These are phyloP conservation scores for Avena insularis DNA, from an alignment of 176 grass and related monocot species.

Conservation along the genomic window DNA sequence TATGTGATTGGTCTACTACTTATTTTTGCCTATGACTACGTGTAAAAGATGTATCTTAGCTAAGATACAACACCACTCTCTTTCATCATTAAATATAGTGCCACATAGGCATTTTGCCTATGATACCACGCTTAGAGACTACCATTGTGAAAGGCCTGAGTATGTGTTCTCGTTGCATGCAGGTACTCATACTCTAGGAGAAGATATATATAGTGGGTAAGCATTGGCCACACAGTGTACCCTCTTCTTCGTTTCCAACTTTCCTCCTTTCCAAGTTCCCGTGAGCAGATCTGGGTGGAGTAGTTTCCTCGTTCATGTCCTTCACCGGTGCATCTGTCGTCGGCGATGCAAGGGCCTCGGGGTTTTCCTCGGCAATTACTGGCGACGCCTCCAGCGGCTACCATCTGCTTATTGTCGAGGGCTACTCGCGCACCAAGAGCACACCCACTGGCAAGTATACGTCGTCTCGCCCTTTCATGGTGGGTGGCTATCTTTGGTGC, in stretches of 20 bases:
- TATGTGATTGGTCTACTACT: no score
- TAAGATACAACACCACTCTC: no score
- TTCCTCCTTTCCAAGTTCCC: background rate
- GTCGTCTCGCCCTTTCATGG: background rate
- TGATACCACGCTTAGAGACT: no score
- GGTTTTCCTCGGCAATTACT: background rate
- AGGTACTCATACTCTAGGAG: background rate
- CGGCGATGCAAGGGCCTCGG: background rate
- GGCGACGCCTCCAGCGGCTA: background rate
- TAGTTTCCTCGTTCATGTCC: background rate
- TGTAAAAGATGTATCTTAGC: no score
- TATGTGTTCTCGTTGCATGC: no score
- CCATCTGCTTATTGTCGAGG: background rate
- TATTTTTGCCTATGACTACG: no score
- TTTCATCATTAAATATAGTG: no score
- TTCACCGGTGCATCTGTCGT: background rate
- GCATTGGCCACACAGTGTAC: background rate
- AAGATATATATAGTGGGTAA: background rate
- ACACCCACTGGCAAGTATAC: background rate
- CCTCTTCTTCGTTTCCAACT: background rate
- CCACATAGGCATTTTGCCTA: no score
- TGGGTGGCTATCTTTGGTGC: background rate
- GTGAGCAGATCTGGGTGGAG: background rate
- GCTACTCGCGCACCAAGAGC: background rate
- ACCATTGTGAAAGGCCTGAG: no score